Conservation (phyloP, 352 stramenopile genomes). For the Pythium folliculosum region DNA sequence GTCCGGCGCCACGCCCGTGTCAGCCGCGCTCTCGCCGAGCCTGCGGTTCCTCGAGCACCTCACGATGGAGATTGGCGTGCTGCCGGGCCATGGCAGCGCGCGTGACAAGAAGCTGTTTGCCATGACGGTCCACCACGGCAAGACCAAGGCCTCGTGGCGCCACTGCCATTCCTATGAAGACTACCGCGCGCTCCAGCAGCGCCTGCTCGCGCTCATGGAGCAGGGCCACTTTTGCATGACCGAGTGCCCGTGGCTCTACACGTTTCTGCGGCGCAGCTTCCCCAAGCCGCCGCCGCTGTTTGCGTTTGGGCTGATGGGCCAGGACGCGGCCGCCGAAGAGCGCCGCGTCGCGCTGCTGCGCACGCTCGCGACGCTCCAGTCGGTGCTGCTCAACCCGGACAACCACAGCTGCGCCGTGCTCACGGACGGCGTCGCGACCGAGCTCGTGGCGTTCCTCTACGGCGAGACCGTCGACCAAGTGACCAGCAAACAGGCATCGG, state of each 20-base stretch:
- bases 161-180: constrained; percentile 43
- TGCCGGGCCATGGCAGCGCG: constrained; percentile 9
- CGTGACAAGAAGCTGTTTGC: constrained; percentile 30
- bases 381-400: constrained; percentile 36
- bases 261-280: constrained; percentile 64
- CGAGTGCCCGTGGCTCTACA: constrained; percentile 70
- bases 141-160: constrained; percentile 30
- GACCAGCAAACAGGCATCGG: neutral
- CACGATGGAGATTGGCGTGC: constrained; percentile 31
- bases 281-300: constrained; percentile 35
- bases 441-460: constrained; percentile 41
- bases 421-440: constrained; percentile 27
- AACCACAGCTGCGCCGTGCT: constrained; percentile 44
- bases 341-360: constrained; percentile 29
- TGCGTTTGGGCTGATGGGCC: constrained; percentile 36
- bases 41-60: constrained; percentile 47
- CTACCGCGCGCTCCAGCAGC: constrained; percentile 49
- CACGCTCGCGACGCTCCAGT: constrained; percentile 40
- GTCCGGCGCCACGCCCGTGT: neutral
- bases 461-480: constrained; percentile 30
- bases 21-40: constrained; percentile 8
- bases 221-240: constrained; percentile 58
- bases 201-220: constrained; percentile 45
- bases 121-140: constrained; percentile 35
- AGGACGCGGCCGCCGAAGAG: constrained; percentile 10